Percentiles rank a stretch among this genome's conserved stretches.
These are phyloP conservation scores for Penicillium sp. DNA, from an alignment of 2,329 filamentous ascomycete genomes.

Conservation along the genomic window DNA sequence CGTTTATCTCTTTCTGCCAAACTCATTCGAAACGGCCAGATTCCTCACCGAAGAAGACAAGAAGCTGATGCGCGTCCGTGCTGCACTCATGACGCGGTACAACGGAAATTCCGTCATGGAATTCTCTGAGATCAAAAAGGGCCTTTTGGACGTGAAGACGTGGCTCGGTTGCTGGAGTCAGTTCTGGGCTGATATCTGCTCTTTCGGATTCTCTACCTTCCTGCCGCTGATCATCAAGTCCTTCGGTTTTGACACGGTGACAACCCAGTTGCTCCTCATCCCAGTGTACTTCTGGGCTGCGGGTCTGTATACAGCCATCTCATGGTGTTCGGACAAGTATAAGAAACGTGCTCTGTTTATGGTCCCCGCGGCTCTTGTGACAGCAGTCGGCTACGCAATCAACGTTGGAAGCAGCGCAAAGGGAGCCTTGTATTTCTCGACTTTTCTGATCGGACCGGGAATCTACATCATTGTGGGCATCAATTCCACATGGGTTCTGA, in stretches of 20 bases:
- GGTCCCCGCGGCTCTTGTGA: constrained; percentile 14
- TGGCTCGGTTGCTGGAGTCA: constrained; percentile 34
- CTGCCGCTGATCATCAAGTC: constrained; percentile 48
- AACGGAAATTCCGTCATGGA: constrained; percentile 40
- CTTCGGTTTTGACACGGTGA: constrained; percentile 43
- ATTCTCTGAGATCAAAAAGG: constrained; percentile 31
- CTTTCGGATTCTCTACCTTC: constrained; percentile 51
- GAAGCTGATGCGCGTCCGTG: constrained; percentile 42
- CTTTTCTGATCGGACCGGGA: not conserved
- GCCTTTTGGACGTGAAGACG: not conserved
- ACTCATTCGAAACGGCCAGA: constrained; percentile 39
- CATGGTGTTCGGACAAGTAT: constrained; percentile 14
- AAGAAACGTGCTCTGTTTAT: constrained; percentile 16
- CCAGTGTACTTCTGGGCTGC: constrained; percentile 18
- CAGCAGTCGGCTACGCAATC: constrained; percentile 15
- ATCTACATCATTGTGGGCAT: too few species aligned
- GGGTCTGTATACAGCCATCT: constrained; percentile 13
- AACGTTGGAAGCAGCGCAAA: constrained; percentile 12
- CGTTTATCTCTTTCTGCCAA: constrained; percentile 43
- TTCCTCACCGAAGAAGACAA: constrained; percentile 44
- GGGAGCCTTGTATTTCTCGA: constrained; percentile 16
- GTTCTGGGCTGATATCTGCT: constrained; percentile 43
- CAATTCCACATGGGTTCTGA: too few species aligned
- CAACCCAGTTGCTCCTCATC: constrained; percentile 21
- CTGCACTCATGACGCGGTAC: constrained; percentile 26